Evolutionary conservation across 2,329 filamentous ascomycete genomes (phyloP).

Genomic region (Acephala macrosclerotiorum): DNA sequence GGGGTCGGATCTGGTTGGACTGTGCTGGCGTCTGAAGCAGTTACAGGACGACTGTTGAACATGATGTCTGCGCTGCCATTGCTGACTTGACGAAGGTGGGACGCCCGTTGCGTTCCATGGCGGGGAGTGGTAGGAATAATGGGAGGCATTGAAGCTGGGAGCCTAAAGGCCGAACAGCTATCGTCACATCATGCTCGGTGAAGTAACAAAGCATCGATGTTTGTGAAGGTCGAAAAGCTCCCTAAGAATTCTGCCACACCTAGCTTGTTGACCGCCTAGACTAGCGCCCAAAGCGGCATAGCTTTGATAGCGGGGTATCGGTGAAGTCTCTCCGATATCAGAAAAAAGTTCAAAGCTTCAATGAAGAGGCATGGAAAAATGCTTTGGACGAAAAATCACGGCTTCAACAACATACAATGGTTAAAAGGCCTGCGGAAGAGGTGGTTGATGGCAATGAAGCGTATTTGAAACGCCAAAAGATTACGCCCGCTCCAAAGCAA

Average conservation of each 20-base stretch:
- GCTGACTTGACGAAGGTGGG: conserved; percentile 43
- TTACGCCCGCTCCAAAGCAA: conserved; percentile 56
- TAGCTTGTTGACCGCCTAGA: conserved; percentile 7
- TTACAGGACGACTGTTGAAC: conserved; percentile 35
- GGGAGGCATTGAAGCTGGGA: conserved; percentile 38
- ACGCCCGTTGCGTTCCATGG: conserved; percentile 38
- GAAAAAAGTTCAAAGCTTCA: conserved; percentile 19
- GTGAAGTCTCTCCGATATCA: conserved; percentile 9
- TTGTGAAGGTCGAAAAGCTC: neutral
- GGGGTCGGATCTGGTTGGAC: conserved; percentile 34
- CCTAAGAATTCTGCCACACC: neutral
- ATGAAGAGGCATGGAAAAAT: neutral
- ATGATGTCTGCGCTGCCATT: conserved; percentile 39
- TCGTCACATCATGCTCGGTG: conserved; percentile 34
- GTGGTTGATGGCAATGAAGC: conserved; percentile 41
- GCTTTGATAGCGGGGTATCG: neutral
- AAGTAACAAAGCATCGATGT: neutral
- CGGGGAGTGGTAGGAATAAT: conserved; percentile 34
- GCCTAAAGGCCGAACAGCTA: conserved; percentile 26
- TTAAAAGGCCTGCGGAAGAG: conserved; percentile 41
- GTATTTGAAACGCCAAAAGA: conserved; percentile 46
- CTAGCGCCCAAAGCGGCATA: conserved; percentile 12
- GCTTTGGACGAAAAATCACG: neutral
- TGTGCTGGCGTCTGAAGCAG: conserved; percentile 38
- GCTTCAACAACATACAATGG: conserved; percentile 33